Base-by-base conservation (phyloP, 257 asterid species). In the Sherardia arvensis region DNA sequence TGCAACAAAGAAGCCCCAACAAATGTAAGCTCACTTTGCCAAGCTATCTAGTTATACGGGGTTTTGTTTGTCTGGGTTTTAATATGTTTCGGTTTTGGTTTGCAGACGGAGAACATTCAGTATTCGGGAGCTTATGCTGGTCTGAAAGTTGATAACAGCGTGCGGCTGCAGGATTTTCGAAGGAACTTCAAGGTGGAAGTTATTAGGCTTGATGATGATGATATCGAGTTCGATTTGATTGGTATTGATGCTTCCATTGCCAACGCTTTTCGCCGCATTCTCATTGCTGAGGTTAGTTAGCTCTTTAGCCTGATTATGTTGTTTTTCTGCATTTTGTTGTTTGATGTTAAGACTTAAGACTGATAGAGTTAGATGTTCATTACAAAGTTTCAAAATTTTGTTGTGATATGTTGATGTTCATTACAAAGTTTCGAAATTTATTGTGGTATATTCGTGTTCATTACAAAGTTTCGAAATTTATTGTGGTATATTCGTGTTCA, bases 181-280 rank as follows among this genome's bases (percentile, higher is more conserved):
- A 71, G 72, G 17, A 83, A 80, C 32, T 90, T 90, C 51, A 80
- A 76, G 76, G 97, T 87, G 34, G 94, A 87, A 66, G 80, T 87
- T 21, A 66, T 71, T 59, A 75, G 54, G 26, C 88, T 86, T 18
- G 67, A 78, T 0, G 87, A 81, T 59, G 91, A 90, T 34, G 95
- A 84, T 26, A 75, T 93, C 70, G 94, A 87, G 61, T 85, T 90
- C 61, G 99, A 93, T 78, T 76, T 93, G 92, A 74, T 93, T 71
- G 99, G 99, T 27, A 81, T 87, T 62, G 97, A 93, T 79, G 85
- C 92, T 56, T 77, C 99, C 22, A 64, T 93, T 66, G 99, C 92
- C 26, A 93, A 93, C 61, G 96, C 99, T 53, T 93, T 85, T 59
- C 90, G 96, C 34, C 83, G 99, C 71, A 93, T 93, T 48, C 97